Evolutionary conservation across 768 basidiomycete species (phyloP), one percentile per base, ranked within the genome.

Genomic region (Mycena crocata): DNA sequence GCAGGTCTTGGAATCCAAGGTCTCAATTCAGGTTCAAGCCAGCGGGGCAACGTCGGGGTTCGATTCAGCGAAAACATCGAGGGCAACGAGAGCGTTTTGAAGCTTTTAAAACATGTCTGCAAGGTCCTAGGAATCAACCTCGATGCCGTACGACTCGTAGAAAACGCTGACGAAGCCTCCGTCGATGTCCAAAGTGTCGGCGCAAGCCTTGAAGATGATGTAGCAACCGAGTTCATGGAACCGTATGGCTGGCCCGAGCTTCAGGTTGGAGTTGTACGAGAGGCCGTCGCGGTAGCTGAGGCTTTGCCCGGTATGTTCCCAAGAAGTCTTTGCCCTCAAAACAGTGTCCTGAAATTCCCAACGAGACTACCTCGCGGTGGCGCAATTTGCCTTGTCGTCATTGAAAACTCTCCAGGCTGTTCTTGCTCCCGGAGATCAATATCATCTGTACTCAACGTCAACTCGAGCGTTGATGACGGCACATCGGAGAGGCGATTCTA

Each of bases 231-330:
- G 23, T 75, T 80, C 32, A 81, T 78, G 28, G 88, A 89, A 67
- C 78, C 86, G 6, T 93, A 90, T 75, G 98, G 98, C 5, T 99
- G 97, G 97, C 92, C 96, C 3, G 94, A 96, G 76, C 82, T 99
- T 42, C 97, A 98, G 81, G 88, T 98, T 21, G 95, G 95, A 26
- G 89, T 96, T n/a, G 84, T 98, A 24, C 87, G 95, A 39, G 98
- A 99, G 76, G 94, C 95, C 1, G 90, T 98, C 24, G 90, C 93
- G 0, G 90, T 99, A 3, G 93, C 95, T 2, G 95, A 98, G 77
- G 89, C 94, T 17, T 80, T 99, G 26, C 95, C 97, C 62, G 95
- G 96, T 94, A 66, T 58, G 85, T 79, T 5, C 62, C 54, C 52
- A 23, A 42, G 58, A 19, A 24, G 2, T 3, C 30, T 32, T 57